Percentiles rank a stretch among this genome's conserved stretches.
These are phyloP conservation scores for Candida sanyaensis DNA, from an alignment of 1,139 yeast species.

Conservation along the genomic window DNA sequence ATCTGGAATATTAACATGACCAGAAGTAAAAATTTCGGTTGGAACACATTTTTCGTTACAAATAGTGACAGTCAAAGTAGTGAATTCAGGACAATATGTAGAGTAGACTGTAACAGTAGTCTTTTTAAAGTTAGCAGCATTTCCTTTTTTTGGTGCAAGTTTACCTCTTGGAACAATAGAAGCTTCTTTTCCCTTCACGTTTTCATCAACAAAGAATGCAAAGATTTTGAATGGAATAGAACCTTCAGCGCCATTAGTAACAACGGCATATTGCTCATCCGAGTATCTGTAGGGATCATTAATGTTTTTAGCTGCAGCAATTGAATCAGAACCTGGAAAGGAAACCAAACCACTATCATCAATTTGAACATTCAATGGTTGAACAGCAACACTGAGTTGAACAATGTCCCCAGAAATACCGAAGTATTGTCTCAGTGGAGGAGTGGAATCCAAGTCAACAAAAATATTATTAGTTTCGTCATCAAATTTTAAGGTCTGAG, in stretches of 20 bases:
- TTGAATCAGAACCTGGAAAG: constrained; percentile 29
- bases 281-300: constrained; percentile 48
- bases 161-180: not conserved
- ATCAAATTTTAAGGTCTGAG: constrained; percentile 43
- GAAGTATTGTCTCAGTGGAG: constrained; percentile 6
- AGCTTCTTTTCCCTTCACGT: not conserved
- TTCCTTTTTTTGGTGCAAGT: not conserved
- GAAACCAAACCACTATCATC: constrained; percentile 24
- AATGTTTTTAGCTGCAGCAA: constrained; percentile 43
- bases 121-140: not conserved
- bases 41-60: constrained; percentile 9
- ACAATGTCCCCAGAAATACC: constrained; percentile 11
- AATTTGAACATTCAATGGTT: constrained; percentile 15
- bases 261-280: constrained; percentile 24
- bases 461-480: constrained; percentile 52
- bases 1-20: constrained; percentile 1
- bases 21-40: constrained; percentile 5
- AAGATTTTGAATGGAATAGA: constrained; percentile 23
- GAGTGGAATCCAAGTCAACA: not conserved
- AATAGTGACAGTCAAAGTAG: constrained; percentile 12
- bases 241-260: constrained; percentile 16
- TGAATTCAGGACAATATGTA: constrained; percentile 12
- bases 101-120: constrained; percentile 9
- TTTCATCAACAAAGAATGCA: constrained; percentile 9
- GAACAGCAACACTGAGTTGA: constrained; percentile 19